Evolutionary conservation across 1,139 yeast species (phyloP), one percentile per base, ranked within the genome.

Genomic region (Debaryomyces robertsiae): DNA sequence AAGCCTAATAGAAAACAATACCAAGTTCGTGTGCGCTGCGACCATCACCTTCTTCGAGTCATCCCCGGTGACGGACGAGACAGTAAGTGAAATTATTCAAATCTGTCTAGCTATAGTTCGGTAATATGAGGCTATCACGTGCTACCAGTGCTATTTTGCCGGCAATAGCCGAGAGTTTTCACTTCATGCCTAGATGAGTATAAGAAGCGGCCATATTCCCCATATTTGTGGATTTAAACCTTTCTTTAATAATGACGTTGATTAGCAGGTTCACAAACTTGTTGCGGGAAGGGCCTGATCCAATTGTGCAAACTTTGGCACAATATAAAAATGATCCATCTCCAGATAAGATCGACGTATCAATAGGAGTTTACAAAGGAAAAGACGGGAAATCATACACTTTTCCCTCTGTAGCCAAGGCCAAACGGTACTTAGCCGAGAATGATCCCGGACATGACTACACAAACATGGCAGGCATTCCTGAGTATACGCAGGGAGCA

Each of bases 401-500:
- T 6, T 69, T 69, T 50, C 75, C 76, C 9, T 53, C 68, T 18
- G 72, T 72, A 11, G 52, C 54, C 18, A 50, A 55, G 42, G 75
- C 76, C 33, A 71, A 72, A 46, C 48, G 56, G 19, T 48, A 52
- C 16, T 59, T 70, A 40, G 50, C 54, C 28, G 53, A 53, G 14
- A 58, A 67, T 40, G 73, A 70, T 43, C 69, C 72, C 2, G 77
- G 76, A 23, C 76, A 72, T 48, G 64, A 69, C 50, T 72, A 72
- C 54, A 71, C 73, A 42, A 60, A 51, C 42, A 71, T 71, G 76
- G 50, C 61, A 4, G 77, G 77, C 10, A 60, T 68, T 25, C 69
- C 75, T 2, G 67, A 57, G 30, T 72, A 65, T 47, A 53, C 60
- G 11, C 38, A 42, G 3, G 73, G 67, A n/a, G 73, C 77, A 16